Evolutionary conservation across 257 asterid species (phyloP).

Genomic region (Penstemon eatonii): DNA sequence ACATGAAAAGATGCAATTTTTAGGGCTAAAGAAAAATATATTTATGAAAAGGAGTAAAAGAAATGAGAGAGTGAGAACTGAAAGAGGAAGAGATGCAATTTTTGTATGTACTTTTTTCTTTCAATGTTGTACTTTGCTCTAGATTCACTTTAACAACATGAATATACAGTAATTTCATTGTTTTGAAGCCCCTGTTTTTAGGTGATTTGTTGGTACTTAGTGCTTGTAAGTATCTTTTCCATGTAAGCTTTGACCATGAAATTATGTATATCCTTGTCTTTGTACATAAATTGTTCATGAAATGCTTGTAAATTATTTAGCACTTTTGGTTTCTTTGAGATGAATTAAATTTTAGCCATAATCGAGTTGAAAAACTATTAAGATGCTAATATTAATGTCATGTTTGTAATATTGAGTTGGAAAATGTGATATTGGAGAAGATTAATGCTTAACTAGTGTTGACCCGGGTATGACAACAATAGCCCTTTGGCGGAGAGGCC

Average conservation of each 20-base stretch:
- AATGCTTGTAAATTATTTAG: no score
- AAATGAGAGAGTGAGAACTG: not conserved
- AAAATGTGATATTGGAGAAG: no score
- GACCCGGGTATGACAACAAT: no score
- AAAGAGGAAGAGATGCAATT: not conserved
- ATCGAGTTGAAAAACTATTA: no score
- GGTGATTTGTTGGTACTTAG: slow-evolving; percentile 1
- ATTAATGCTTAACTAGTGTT: no score
- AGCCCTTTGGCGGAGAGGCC: not conserved
- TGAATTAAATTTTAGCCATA: no score
- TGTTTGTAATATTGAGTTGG: no score
- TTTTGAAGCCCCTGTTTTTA: slow-evolving; percentile 4
- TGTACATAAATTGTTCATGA: no score
- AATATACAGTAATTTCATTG: not conserved
- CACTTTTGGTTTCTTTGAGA: no score
- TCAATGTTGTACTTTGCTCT: slow-evolving; percentile 30
- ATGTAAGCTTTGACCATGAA: no score
- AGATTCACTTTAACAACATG: slow-evolving; percentile 14
- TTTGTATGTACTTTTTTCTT: slow-evolving; percentile 12
- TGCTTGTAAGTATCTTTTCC: not conserved
- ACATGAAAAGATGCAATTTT: not conserved
- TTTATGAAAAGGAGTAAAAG: not conserved
- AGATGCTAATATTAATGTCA: no score
- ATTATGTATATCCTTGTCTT: no score
- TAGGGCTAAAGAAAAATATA: not conserved